Conservation (phyloP, 768 basidiomycete genomes). For the Strobilomyces echinocephalus region DNA sequence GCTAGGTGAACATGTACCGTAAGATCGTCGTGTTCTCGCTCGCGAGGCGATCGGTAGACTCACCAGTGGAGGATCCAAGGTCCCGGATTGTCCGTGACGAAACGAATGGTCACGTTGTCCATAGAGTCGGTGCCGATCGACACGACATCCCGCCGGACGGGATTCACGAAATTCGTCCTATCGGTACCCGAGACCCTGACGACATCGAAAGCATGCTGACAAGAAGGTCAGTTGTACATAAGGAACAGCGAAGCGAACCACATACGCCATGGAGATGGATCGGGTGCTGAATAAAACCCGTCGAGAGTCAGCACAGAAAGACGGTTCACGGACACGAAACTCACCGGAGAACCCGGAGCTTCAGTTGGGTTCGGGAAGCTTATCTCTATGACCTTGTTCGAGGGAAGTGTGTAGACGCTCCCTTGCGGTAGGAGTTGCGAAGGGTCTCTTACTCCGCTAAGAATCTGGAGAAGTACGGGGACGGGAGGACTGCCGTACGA, state of each 20-base stretch:
- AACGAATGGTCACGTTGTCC: slow-evolving; percentile 52
- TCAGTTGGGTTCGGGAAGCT: slow-evolving; percentile 34
- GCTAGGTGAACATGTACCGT: neutral
- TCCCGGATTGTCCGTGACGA: slow-evolving; percentile 61
- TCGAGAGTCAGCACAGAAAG: neutral
- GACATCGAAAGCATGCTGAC: slow-evolving; percentile 33
- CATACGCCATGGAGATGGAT: slow-evolving; percentile 39
- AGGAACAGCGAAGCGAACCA: neutral
- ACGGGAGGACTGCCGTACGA: slow-evolving; percentile 37
- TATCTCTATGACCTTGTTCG: slow-evolving; percentile 42
- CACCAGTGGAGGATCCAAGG: slow-evolving; percentile 34
- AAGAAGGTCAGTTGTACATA: neutral
- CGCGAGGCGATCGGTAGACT: neutral
- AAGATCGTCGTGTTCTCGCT: neutral
- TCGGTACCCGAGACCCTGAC: slow-evolving; percentile 27
- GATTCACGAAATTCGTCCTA: slow-evolving; percentile 32
- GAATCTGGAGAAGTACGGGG: slow-evolving; percentile 27
- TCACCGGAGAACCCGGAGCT: slow-evolving; percentile 25
- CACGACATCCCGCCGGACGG: slow-evolving; percentile 32
- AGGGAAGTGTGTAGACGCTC: slow-evolving; percentile 41
- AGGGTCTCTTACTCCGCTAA: slow-evolving; percentile 45
- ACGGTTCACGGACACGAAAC: slow-evolving; percentile 1
- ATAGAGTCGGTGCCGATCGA: slow-evolving; percentile 22
- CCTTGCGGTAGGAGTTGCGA: slow-evolving; percentile 46
- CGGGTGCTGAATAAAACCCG: slow-evolving; percentile 30